Evolutionary conservation across 2,329 filamentous ascomycete species (phyloP), one percentile per base, ranked within the genome.

Genomic region (Helminthosporium solani): DNA sequence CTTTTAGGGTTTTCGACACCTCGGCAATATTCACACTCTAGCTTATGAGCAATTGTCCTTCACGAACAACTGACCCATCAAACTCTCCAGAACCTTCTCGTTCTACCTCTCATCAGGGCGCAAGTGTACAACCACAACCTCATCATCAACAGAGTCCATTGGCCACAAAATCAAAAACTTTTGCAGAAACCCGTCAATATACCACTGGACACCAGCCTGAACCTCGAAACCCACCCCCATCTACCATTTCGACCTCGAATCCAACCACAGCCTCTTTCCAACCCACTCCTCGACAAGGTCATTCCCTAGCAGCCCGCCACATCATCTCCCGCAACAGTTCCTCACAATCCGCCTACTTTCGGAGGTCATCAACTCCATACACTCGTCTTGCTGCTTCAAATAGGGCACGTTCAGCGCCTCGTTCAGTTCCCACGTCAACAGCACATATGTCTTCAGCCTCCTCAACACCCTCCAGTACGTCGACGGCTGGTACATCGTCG

Each of bases 391-490:
- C 42, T 20, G 48, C 49, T 38, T 19, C 23, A 3, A 7, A 8
- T 19, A 49, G 53, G 40, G 42, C 53, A 11, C 48, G 36, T 8
- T 60, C 63, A 16, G 53, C 55, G 23, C 49, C 58, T 7, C 45
- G 40, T 20, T 48, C 40, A 40, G 38, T 38, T 25, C 11, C 19
- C 9, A 44, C 47, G 33, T 33, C 18, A 34, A 37, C 42, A 47
- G n/a, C n/a, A n/a, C n/a, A n/a, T n/a, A 48, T 49, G 11, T 68
- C 68, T 66, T 70, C 66, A 56, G 68, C 66, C 16, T 52, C 64
- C 21, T 68, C 66, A 23, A 63, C 65, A 12, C 60, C 64, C 15
- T 54, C 56, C 18, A 63, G 50, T 48, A 69, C 66, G 9, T 62
- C 56, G n/a, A 67, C 64, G 3, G 53, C 60, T 8, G 63, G 61